Conservation (phyloP, 2,329 filamentous ascomycete genomes). For the Pyrenophora seminiperda region DNA sequence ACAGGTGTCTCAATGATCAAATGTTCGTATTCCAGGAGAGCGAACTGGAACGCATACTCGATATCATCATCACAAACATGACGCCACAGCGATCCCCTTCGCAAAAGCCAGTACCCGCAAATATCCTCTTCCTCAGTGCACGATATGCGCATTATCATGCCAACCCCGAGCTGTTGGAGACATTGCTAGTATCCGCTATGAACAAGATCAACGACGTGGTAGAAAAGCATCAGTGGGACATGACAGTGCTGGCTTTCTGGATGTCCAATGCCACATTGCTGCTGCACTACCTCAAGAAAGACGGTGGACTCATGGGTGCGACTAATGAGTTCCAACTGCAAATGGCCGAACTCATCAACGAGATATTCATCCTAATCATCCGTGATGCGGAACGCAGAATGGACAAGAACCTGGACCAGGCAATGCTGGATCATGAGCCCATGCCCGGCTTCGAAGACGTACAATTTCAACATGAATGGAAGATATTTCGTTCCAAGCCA, state of each 20-base stretch:
- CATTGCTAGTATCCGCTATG: slow-evolving; percentile 83
- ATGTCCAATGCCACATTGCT: slow-evolving; percentile 94
- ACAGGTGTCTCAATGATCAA: slow-evolving; percentile 90
- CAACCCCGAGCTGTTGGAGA: slow-evolving; percentile 79
- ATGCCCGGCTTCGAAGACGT: slow-evolving; percentile 98
- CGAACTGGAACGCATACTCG: slow-evolving; percentile 87
- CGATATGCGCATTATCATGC: slow-evolving; percentile 97
- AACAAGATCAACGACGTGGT: slow-evolving; percentile 97
- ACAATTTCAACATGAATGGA: slow-evolving; percentile 98
- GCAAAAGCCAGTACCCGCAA: slow-evolving; percentile 97
- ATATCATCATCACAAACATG: slow-evolving; percentile 98
- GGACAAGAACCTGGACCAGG: slow-evolving; percentile 90
- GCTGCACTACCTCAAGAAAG: slow-evolving; percentile 97
- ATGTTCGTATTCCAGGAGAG: slow-evolving; percentile 99
- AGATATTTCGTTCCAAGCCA: slow-evolving; percentile 88
- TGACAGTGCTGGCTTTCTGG: slow-evolving; percentile 99
- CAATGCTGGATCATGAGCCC: slow-evolving; percentile 97
- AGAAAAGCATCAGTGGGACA: slow-evolving; percentile 97
- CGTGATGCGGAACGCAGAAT: slow-evolving; percentile 92
- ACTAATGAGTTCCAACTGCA: slow-evolving; percentile 91
- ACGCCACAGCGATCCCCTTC: slow-evolving; percentile 91
- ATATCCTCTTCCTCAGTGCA: slow-evolving; percentile 93
- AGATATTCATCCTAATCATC: slow-evolving; percentile 98
- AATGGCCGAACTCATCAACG: slow-evolving; percentile 91
- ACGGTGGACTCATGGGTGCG: slow-evolving; percentile 76